These are phyloP conservation scores for Kickxella alabastrina DNA, from an alignment of 192 early-diverging fungal genomes.

Conservation along the genomic window DNA sequence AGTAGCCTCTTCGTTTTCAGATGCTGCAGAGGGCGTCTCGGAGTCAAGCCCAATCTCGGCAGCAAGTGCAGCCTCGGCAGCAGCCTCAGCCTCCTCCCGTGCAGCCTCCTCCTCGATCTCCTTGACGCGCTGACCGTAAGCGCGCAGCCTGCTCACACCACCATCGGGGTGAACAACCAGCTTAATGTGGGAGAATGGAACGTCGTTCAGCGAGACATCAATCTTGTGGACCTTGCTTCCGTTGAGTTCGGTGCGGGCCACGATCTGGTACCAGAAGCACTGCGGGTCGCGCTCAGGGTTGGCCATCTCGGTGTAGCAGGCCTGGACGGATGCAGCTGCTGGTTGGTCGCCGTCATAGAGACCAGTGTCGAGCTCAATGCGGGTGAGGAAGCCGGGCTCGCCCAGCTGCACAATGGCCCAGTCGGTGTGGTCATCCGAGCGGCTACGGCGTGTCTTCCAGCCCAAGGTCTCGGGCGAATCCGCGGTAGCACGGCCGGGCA, in stretches of 20 bases:
- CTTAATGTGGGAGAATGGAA: slow-evolving; percentile 61
- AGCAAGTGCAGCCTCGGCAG: slow-evolving; percentile 37
- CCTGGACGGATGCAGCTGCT: slow-evolving; percentile 66
- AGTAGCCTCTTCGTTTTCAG: slow-evolving; percentile 1
- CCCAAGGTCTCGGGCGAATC: slow-evolving; percentile 63
- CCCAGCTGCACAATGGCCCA: slow-evolving; percentile 74
- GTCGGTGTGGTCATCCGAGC: slow-evolving; percentile 60
- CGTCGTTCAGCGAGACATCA: slow-evolving; percentile 54
- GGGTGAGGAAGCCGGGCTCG: slow-evolving; percentile 65
- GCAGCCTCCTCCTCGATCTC: slow-evolving; percentile 49
- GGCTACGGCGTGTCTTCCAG: slow-evolving; percentile 83
- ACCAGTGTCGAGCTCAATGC: slow-evolving; percentile 78
- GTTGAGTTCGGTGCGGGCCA: slow-evolving; percentile 42
- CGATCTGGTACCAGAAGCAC: slow-evolving; percentile 66
- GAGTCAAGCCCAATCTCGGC: slow-evolving; percentile 29
- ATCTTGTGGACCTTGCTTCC: slow-evolving; percentile 60
- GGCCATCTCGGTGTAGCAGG: slow-evolving; percentile 51
- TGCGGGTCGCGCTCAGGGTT: slow-evolving; percentile 50
- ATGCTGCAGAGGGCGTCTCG: slow-evolving; percentile 10
- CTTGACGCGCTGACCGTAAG: slow-evolving; percentile 63
- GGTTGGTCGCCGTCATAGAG: slow-evolving; percentile 87
- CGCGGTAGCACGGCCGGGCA: slow-evolving; percentile 64
- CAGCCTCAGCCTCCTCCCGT: slow-evolving; percentile 44
- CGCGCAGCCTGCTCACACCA: slow-evolving; percentile 75
- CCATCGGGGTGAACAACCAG: slow-evolving; percentile 81